Base-by-base conservation (phyloP, 441 rosid species). In the Hura crepitans region DNA sequence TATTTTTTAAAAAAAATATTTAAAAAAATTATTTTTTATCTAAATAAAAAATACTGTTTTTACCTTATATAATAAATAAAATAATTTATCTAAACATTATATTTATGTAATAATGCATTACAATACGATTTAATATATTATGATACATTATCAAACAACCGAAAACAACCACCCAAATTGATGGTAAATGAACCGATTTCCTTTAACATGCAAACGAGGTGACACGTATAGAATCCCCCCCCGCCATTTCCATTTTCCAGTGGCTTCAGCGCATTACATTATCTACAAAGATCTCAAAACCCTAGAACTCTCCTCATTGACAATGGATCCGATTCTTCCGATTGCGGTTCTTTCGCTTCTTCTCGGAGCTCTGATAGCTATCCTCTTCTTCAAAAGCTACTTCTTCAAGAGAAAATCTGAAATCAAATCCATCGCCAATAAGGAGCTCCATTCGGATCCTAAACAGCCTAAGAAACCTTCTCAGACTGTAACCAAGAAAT, bases 371-470 rank as follows among this genome's bases (percentile, higher is more conserved):
- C 61, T 85, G 74, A 80, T 95, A 68, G 91, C 85, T 65, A 68
- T 87, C 55, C 0, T 86, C 56, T 95, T 95, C 97, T 84, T 92
- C 86, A 83, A 82, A 62, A 85, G 58, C 81, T 92, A 92, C 81
- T 87, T 85, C 66, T 79, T 76, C 76, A 83, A 87, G 77, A 84
- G 96, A 66, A 81, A 86, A 86, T 90, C 93, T 53, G 99, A 95
- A 77, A 80, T 92, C 65, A 82, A 86, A 69, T 83, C 98, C 75
- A 74, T 90, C 65, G 79, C 89, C 46, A 74, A 81, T 43, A 76
- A 93, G 72, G 95, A 84, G 77, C 86, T 83, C 78, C 91, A 76
- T 18, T 66, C 85, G 17, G 81, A 84, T 74, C 84, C 81, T 73
- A 84, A 80, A 75, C 86, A 86, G 72, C 82, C 84, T 18, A 53